These are phyloP conservation scores for Irpex sp. DNA, from an alignment of 1,284 basidiomycete genomes.

Conservation along the genomic window DNA sequence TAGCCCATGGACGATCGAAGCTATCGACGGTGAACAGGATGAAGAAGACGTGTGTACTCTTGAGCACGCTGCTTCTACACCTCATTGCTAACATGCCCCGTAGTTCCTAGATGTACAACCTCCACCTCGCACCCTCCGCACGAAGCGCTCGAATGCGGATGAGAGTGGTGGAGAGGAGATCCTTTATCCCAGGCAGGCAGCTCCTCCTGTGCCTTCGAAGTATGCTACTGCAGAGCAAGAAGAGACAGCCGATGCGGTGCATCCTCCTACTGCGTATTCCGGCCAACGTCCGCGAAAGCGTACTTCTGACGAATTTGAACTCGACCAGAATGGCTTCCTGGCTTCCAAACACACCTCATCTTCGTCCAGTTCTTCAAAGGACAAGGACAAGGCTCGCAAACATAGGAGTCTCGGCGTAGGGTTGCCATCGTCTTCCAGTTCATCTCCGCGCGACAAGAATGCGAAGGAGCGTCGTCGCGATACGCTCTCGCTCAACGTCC, in stretches of 20 bases:
- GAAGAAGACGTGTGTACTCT: slow-evolving; percentile 51
- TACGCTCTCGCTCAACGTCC: slow-evolving; percentile 48
- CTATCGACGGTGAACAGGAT: slow-evolving; percentile 72
- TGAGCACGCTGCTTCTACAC: background rate
- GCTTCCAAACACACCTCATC: slow-evolving; percentile 45
- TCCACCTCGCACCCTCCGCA: slow-evolving; percentile 46
- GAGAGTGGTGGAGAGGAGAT: slow-evolving; percentile 84
- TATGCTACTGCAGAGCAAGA: slow-evolving; percentile 5
- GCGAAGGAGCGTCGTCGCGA: slow-evolving; percentile 65
- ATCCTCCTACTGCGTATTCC: slow-evolving; percentile 61
- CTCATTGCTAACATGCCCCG: slow-evolving; percentile 9
- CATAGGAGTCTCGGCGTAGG: slow-evolving; percentile 70
- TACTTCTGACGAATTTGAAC: slow-evolving; percentile 78
- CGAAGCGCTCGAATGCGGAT: slow-evolving; percentile 61
- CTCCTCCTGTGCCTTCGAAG: slow-evolving; percentile 1
- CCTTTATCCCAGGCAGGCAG: slow-evolving; percentile 64
- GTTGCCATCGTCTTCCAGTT: slow-evolving; percentile 33
- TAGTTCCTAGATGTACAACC: slow-evolving; percentile 38
- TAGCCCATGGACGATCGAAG: slow-evolving; percentile 86
- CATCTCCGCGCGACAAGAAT: slow-evolving; percentile 36
- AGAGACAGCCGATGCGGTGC: slow-evolving; percentile 9
- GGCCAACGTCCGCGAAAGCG: slow-evolving; percentile 61
- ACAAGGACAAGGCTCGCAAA: slow-evolving; percentile 40
- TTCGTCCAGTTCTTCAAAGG: slow-evolving; percentile 30
- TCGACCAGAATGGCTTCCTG: slow-evolving; percentile 62